phyloP scores from a whole-genome alignment of 805 yeast genomes.

The Zygoascus ofunaensis region DNA sequence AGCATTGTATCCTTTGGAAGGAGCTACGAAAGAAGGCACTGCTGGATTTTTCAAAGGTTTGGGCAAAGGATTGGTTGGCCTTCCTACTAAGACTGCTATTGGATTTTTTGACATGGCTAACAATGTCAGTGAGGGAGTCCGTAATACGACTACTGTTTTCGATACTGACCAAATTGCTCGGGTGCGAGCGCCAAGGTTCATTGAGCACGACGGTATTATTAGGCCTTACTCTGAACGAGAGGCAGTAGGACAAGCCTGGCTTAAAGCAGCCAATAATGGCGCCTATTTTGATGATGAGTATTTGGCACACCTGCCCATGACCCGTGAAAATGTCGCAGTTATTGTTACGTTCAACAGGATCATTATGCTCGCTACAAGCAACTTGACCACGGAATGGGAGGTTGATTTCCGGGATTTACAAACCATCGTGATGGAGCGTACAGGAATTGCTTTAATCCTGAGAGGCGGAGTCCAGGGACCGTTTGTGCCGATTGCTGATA shows the following conservation, averaged over 20 bases:
- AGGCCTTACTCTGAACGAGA: conserved; percentile 69
- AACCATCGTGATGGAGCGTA: conserved; percentile 63
- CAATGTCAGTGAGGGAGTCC: conserved; percentile 86
- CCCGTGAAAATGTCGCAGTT: conserved; percentile 72
- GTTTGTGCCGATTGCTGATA: conserved; percentile 74
- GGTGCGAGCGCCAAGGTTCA: conserved; percentile 72
- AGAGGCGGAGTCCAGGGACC: conserved; percentile 50
- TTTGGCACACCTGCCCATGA: conserved; percentile 73
- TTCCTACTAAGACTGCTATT: conserved; percentile 94
- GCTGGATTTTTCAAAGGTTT: conserved; percentile 87
- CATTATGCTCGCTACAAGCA: conserved; percentile 54
- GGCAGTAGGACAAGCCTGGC: conserved; percentile 91
- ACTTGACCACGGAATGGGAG: conserved; percentile 61
- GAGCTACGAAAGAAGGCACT: conserved; percentile 83
- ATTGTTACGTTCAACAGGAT: conserved; percentile 67
- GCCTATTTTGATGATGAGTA: conserved; percentile 61
- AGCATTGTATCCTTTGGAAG: conserved; percentile 84
- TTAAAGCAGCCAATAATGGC: conserved; percentile 78
- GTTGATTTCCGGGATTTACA: conserved; percentile 55
- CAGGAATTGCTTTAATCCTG: conserved; percentile 66
- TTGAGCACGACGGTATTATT: conserved; percentile 64
- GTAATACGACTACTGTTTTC: conserved; percentile 84
- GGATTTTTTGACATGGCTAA: conserved; percentile 90
- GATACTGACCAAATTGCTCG: conserved; percentile 70
- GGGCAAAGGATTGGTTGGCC: conserved; percentile 89